A percentile compares a stretch with the other conserved stretches of the same genome.
Evolutionary conservation across 768 basidiomycete species (phyloP).

Genomic region (Rhizopogon sp.): DNA sequence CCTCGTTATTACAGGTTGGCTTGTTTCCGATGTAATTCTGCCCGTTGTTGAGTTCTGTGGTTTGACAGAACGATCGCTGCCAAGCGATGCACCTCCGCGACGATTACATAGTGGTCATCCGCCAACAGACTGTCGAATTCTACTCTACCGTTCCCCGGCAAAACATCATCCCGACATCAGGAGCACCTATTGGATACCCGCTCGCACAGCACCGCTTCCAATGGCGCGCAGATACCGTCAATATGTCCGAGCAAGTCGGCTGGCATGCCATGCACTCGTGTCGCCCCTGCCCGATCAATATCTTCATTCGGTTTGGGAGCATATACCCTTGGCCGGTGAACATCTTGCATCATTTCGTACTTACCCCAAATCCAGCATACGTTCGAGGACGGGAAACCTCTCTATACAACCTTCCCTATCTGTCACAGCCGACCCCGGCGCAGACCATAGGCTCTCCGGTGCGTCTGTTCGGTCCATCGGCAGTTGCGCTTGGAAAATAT

Average conservation of each 20-base stretch:
- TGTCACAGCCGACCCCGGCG: constrained; percentile 26
- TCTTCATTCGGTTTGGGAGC: constrained; percentile 57
- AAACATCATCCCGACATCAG: constrained; percentile 10
- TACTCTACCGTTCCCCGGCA: constrained; percentile 31
- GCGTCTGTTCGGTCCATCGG: constrained; percentile 49
- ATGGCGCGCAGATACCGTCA: constrained; percentile 53
- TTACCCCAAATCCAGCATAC: constrained; percentile 41
- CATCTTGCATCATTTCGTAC: constrained; percentile 55
- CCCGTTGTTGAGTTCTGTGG: constrained; percentile 1
- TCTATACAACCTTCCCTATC: constrained; percentile 41
- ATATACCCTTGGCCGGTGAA: constrained; percentile 67
- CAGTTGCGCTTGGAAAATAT: constrained; percentile 49
- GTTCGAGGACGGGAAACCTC: constrained; percentile 9
- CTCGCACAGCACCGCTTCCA: constrained; percentile 44
- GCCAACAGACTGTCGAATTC: constrained; percentile 36
- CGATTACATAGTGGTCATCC: constrained; percentile 42
- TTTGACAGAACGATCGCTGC: constrained; percentile 31
- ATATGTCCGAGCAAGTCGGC: constrained; percentile 31
- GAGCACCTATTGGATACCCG: constrained; percentile 33
- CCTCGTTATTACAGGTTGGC: constrained; percentile 26
- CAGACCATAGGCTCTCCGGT: constrained; percentile 50
- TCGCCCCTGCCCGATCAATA: constrained; percentile 33
- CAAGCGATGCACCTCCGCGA: constrained; percentile 39
- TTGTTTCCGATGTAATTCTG: background rate
- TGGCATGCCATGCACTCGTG: constrained; percentile 10